Evolutionary conservation across 78 protist genomes (phyloP).

Genomic region (Trichosphaerium sp.): DNA sequence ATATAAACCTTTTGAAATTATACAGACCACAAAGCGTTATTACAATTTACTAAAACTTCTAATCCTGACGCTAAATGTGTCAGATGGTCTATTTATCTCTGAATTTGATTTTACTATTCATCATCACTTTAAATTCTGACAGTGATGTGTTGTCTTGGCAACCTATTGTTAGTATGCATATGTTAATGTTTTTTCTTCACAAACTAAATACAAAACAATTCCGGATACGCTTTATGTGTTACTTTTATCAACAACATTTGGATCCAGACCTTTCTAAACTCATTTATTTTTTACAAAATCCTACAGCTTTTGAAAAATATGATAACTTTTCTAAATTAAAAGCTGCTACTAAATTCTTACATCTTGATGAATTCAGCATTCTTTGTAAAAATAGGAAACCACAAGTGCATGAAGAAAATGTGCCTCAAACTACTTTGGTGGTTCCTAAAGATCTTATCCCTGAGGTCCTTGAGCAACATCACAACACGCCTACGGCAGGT

Average conservation of each 20-base stretch:
- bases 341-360: neutral
- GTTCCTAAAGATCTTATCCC: neutral
- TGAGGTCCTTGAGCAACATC: neutral
- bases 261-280: neutral
- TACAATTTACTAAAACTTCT: neutral
- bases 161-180: neutral
- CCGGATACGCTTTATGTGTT: neutral
- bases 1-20: neutral
- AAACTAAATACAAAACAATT: neutral
- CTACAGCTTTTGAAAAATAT: no score
- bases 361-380: neutral
- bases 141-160: slow-evolving; percentile 3
- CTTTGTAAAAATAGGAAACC: neutral
- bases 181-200: neutral
- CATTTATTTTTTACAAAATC: neutral
- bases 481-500: neutral
- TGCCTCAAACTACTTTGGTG: neutral
- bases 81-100: neutral
- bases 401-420: neutral
- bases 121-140: neutral
- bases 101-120: neutral
- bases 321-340: neutral
- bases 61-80: neutral
- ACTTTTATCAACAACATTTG: neutral
- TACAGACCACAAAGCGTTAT: slow-evolving; percentile 26